These are phyloP conservation scores for Neocucurbitaria cava DNA, from an alignment of 2,329 filamentous ascomycete species.

Conservation along the genomic window DNA sequence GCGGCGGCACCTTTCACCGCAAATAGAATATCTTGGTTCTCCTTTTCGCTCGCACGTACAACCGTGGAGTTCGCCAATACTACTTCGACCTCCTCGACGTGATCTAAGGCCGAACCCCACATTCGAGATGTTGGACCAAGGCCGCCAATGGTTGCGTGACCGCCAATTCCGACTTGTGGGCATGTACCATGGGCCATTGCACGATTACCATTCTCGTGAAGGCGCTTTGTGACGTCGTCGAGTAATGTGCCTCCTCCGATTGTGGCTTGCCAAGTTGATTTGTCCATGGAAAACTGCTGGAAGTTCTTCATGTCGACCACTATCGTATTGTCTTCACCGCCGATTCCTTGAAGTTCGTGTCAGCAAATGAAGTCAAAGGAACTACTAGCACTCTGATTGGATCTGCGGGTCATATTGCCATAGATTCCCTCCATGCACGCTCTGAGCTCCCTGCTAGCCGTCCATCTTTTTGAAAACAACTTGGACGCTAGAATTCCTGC, in stretches of 20 bases:
- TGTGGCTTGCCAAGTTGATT: slow-evolving; percentile 52
- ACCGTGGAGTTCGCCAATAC: slow-evolving; percentile 51
- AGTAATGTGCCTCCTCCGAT: slow-evolving; percentile 60
- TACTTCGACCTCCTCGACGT: slow-evolving; percentile 45
- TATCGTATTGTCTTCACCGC: slow-evolving; percentile 56
- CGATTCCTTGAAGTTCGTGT: slow-evolving; percentile 44
- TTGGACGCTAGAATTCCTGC: too few species aligned
- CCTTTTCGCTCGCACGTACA: slow-evolving; percentile 44
- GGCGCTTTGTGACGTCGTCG: slow-evolving; percentile 44
- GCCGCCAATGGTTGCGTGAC: slow-evolving; percentile 47
- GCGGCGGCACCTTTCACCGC: slow-evolving; percentile 52
- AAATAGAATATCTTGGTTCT: slow-evolving; percentile 52
- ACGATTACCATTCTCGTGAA: slow-evolving; percentile 45
- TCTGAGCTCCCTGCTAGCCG: too few species aligned
- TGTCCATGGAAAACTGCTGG: slow-evolving; percentile 55
- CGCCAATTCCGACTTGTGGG: slow-evolving; percentile 46
- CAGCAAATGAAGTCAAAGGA: neutral
- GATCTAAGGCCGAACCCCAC: slow-evolving; percentile 45
- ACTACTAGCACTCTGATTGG: neutral
- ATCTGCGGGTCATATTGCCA: too few species aligned
- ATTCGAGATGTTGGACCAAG: slow-evolving; percentile 42
- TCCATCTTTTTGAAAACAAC: too few species aligned
- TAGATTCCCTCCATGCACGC: too few species aligned
- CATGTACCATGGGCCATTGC: slow-evolving; percentile 59
- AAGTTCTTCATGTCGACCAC: slow-evolving; percentile 60